A percentile compares a stretch with the other conserved stretches of the same genome.
These are phyloP conservation scores for Didymella segeticola DNA, from an alignment of 2,329 filamentous ascomycete genomes.

Conservation along the genomic window DNA sequence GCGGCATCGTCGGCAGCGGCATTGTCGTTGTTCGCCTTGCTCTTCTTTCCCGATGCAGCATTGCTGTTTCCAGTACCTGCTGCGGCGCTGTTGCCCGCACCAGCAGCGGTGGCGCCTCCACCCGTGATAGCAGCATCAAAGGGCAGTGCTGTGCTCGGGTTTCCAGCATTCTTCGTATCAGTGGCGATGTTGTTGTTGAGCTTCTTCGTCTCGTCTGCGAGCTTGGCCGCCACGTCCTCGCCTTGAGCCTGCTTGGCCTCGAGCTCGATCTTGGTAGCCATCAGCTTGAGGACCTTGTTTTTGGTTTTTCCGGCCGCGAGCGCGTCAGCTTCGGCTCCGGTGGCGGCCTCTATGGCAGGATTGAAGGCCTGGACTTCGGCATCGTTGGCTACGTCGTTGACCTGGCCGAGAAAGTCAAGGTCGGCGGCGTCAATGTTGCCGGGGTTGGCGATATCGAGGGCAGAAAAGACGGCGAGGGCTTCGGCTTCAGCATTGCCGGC, in stretches of 20 bases:
- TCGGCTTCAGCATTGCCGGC: conserved; percentile 62
- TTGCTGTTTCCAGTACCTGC: not conserved
- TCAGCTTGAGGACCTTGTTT: conserved; percentile 67
- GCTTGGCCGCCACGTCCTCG: conserved; percentile 53
- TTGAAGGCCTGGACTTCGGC: conserved; percentile 64
- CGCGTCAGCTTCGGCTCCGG: conserved; percentile 52
- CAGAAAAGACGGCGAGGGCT: conserved; percentile 62
- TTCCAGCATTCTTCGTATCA: conserved; percentile 58
- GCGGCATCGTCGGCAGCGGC: not conserved
- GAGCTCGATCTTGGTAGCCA: conserved; percentile 59
- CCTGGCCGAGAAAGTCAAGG: conserved; percentile 59
- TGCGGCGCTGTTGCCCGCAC: conserved; percentile 1
- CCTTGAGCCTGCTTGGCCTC: conserved; percentile 63
- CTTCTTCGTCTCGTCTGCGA: conserved; percentile 59
- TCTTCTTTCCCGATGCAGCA: not conserved
- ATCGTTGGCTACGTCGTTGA: conserved; percentile 61
- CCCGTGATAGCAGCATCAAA: conserved; percentile 41
- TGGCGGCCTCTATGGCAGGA: conserved; percentile 58
- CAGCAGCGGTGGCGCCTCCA: conserved; percentile 18
- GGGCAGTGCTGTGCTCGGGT: conserved; percentile 46
- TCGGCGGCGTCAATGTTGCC: conserved; percentile 57
- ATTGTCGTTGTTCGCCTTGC: not conserved
- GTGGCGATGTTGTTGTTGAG: conserved; percentile 60
- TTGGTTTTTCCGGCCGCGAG: conserved; percentile 63
- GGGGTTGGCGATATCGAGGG: conserved; percentile 56